Evolutionary conservation across 208 protist species (phyloP), one percentile per base, ranked within the genome.

Genomic region (Trypanosoma grayi): DNA sequence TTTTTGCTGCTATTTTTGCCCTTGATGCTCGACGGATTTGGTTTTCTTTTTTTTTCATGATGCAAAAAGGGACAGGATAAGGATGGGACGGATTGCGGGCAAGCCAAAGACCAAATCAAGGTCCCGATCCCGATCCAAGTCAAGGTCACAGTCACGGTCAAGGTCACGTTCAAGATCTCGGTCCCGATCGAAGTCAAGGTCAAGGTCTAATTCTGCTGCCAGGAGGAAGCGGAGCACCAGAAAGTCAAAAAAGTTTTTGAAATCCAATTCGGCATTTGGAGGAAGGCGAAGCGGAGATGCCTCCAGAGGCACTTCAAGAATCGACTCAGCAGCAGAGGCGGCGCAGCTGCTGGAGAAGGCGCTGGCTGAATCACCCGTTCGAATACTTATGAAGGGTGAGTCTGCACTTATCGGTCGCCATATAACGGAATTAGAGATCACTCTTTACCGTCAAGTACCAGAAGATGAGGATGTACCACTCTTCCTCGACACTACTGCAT

Each of bases 401-500:
- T 81, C 81, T 18, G 79, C 75, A 30, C 67, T 83, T 46, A 65
- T 93, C 16, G 73, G 71, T 18, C 65, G 67, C 31, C 70, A 81
- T 20, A 67, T 76, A 16, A 64, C 55, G 20, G 83, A 90, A 52
- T 66, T 93, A n/a, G 83, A 93, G 59, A 75, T 93, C 18, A 60
- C 80, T n/a, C 70, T 93, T 16, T 93, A 81, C 54, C 81, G 87
- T 14, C 75, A 83, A 13, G 44, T 77, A 37, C 73, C 81, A 37
- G 76, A 78, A 20, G 70, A 69, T 36, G 22, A 39, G 33, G 65
- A 70, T 18, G 11, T 37, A 47, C 61, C 54, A 31, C 40, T 75
- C 14, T 93, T 93, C 45, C 90, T 93, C 57, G 86, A 93, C 63
- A 93, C 80, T 16, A 75, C 76, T 6, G 86, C 75, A 2, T 90